phyloP scores from a whole-genome alignment of 441 rosid genomes.

The Adansonia gregorii region DNA sequence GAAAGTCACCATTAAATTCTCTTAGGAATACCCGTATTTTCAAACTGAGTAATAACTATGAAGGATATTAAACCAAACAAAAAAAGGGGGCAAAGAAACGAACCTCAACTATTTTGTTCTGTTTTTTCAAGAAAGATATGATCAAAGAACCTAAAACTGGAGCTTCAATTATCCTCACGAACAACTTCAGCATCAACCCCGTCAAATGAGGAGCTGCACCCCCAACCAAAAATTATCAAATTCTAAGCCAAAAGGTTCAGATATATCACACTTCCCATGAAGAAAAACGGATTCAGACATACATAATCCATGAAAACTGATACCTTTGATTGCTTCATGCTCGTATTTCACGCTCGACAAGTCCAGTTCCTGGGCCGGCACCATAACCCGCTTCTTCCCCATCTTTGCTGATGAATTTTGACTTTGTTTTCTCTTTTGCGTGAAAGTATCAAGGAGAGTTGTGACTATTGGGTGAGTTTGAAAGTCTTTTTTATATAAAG shows the following conservation, averaged over 20 bases:
- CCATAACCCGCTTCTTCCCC: constrained; percentile 66
- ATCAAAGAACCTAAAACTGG: constrained; percentile 69
- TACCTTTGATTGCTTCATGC: constrained; percentile 65
- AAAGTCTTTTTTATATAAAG: too few relatives aligned
- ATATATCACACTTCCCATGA: background rate
- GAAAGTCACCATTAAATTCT: constrained; percentile 10
- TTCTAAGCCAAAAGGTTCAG: background rate
- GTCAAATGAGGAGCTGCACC: constrained; percentile 79
- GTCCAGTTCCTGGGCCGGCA: constrained; percentile 64
- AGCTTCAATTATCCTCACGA: constrained; percentile 60
- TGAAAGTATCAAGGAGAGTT: background rate
- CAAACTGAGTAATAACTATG: background rate
- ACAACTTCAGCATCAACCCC: constrained; percentile 60
- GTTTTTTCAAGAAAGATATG: constrained; percentile 56
- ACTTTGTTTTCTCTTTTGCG: background rate
- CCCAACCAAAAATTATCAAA: constrained; percentile 2
- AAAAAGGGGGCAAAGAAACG: constrained; percentile 14
- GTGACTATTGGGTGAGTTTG: background rate
- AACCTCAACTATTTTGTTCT: constrained; percentile 71
- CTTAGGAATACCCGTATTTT: background rate
- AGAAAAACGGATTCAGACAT: background rate
- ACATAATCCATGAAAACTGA: background rate
- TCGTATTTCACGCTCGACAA: constrained; percentile 61
- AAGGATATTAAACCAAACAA: background rate
- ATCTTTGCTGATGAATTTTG: constrained; percentile 35